Evolutionary conservation across 2,329 filamentous ascomycete species (phyloP).

Genomic region (Xylaria sp.): DNA sequence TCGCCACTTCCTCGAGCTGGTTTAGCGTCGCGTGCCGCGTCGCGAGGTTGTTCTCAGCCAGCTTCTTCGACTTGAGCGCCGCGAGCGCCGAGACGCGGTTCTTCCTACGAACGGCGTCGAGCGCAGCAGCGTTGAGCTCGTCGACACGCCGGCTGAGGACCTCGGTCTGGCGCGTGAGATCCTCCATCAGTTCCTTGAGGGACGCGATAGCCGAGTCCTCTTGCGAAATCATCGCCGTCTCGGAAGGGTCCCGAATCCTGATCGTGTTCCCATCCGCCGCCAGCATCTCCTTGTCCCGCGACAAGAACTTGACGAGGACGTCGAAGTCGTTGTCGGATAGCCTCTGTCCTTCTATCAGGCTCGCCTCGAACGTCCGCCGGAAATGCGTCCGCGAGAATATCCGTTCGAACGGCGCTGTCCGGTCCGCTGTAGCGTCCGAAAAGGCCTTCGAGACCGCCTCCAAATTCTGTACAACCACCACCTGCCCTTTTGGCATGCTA

Average conservation of each 20-base stretch:
- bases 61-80: conserved; percentile 83
- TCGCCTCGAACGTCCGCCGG: conserved; percentile 63
- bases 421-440: conserved; percentile 54
- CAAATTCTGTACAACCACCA: conserved; percentile 72
- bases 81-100: conserved; percentile 80
- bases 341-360: conserved; percentile 58
- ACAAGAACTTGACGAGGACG: conserved; percentile 74
- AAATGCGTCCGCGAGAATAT: conserved; percentile 76
- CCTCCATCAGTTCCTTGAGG: conserved; percentile 80
- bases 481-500: conserved; percentile 67
- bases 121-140: conserved; percentile 71
- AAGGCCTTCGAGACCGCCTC: conserved; percentile 68
- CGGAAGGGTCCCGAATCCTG: conserved; percentile 71
- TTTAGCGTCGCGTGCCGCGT: conserved; percentile 77
- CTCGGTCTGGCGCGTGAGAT: conserved; percentile 77
- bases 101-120: conserved; percentile 75
- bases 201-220: conserved; percentile 86
- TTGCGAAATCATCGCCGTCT: conserved; percentile 65
- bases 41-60: conserved; percentile 77
- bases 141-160: conserved; percentile 74
- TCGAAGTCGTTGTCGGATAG: conserved; percentile 74
- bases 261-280: conserved; percentile 74
- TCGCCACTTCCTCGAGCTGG: conserved; percentile 84
- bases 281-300: conserved; percentile 70
- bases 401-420: conserved; percentile 67